Evolutionary conservation across 192 early-diverging fungal species (phyloP), one percentile per base, ranked within the genome.

Genomic region (Fimicolochytrium jonesii): DNA sequence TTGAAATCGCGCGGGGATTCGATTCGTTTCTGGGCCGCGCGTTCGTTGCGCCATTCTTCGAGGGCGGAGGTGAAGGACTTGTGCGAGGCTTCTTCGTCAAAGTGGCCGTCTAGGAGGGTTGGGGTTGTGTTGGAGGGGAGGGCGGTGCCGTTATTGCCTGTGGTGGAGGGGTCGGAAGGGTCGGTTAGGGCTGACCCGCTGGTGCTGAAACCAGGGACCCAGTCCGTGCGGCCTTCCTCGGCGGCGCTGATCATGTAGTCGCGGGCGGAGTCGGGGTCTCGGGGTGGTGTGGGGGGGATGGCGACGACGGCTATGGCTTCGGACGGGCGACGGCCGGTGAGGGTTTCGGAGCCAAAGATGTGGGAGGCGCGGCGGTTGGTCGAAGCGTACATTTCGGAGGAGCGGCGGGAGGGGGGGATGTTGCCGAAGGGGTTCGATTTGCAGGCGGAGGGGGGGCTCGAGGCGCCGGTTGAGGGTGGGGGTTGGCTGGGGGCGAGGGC

Each of bases 1-100:
- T n/a, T n/a, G n/a, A n/a, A n/a, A n/a, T n/a, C n/a, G n/a, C n/a
- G n/a, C n/a, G n/a, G n/a, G n/a, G n/a, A n/a, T n/a, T n/a, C n/a
- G n/a, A n/a, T n/a, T n/a, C n/a, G n/a, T n/a, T n/a, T n/a, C n/a
- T n/a, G n/a, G n/a, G n/a, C n/a, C n/a, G n/a, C n/a, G n/a, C n/a
- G n/a, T n/a, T n/a, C n/a, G n/a, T n/a, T n/a, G n/a, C 65, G 30
- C 65, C 65, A 67, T 32, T 67, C 65, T 11, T 67, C 50, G n/a
- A 67, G 29, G 13, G 65, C 65, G 11, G 28, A 28, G 9, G n/a
- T 20, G 28, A 67, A 67, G 15, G 35, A 20, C 28, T 44, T 30
- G 29, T 67, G 65, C 20, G 65, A 67, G 20, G 13, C 45, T 2
- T 32, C 59, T 50, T 67, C 65, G 26, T 67, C 59, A 31, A 64